These are phyloP conservation scores for Amphibolis antarctica DNA, from an alignment of 106 monocot species.

Conservation along the genomic window DNA sequence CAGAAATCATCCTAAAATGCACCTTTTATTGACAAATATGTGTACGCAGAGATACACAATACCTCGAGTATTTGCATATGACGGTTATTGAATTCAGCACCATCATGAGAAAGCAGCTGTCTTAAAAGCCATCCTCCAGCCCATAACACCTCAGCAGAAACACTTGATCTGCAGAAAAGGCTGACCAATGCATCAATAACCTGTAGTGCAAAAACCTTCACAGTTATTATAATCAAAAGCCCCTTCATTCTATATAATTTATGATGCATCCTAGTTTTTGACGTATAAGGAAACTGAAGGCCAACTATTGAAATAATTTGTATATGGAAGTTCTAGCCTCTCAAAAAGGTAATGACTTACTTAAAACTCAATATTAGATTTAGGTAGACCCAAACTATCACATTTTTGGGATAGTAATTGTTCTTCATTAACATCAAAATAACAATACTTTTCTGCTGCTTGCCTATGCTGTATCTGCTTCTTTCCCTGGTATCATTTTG, in stretches of 20 bases:
- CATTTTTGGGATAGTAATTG: too few relatives aligned
- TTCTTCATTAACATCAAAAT: too few relatives aligned
- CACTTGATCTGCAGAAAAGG: constrained; percentile 71
- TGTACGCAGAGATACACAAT: not conserved
- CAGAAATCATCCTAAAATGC: too few relatives aligned
- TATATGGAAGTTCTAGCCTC: not conserved
- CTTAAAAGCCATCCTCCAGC: constrained; percentile 90
- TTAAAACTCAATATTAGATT: too few relatives aligned
- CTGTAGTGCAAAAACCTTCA: constrained; percentile 27
- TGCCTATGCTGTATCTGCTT: too few relatives aligned
- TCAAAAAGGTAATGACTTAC: not conserved
- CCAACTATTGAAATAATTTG: not conserved
- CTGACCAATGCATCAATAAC: constrained; percentile 75
- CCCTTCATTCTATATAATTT: not conserved
- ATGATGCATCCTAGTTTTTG: not conserved
- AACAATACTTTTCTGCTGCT: too few relatives aligned
- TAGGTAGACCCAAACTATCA: too few relatives aligned
- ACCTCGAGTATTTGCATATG: constrained; percentile 76
- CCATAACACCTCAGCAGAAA: constrained; percentile 75
- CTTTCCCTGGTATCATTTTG: not conserved
- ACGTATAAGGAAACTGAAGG: not conserved
- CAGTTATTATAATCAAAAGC: not conserved
- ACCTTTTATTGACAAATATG: too few relatives aligned
- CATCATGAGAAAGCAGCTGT: constrained; percentile 80
- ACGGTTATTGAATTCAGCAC: constrained; percentile 45